Evolutionary conservation across 2,329 filamentous ascomycete genomes (phyloP).

Genomic region (Fusarium udum): DNA sequence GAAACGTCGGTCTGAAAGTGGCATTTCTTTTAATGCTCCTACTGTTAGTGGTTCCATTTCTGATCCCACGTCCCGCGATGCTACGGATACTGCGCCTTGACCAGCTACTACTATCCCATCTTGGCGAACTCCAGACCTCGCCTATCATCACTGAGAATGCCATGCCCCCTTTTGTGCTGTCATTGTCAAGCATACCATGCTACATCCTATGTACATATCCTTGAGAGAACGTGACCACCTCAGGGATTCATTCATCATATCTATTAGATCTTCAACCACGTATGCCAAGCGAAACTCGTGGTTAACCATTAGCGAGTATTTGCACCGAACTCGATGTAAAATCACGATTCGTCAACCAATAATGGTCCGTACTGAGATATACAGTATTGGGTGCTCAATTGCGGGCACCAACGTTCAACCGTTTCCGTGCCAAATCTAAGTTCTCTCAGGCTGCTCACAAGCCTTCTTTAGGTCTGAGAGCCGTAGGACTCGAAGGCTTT

Average conservation of each 20-base stretch:
- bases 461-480: not conserved
- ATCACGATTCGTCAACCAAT: not conserved
- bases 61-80: conserved; percentile 28
- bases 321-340: not conserved
- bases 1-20: conserved; percentile 21
- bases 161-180: not conserved
- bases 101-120: conserved; percentile 6
- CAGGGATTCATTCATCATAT: not conserved
- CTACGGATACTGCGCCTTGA: conserved; percentile 17
- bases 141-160: not conserved
- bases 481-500: not conserved
- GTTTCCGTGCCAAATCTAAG: conserved; percentile 4
- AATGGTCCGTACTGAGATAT: not conserved
- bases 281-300: not conserved
- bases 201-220: not conserved
- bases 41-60: conserved; percentile 19
- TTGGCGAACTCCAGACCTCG: conserved; percentile 14
- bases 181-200: not conserved
- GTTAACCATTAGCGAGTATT: not conserved
- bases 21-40: conserved; percentile 5
- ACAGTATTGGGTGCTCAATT: not conserved
- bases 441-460: not conserved
- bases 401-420: not conserved
- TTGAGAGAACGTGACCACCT: not conserved
- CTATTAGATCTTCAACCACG: not conserved